Conservation (phyloP, 2,329 filamentous ascomycete species). For the Diaporthe australafricana region DNA sequence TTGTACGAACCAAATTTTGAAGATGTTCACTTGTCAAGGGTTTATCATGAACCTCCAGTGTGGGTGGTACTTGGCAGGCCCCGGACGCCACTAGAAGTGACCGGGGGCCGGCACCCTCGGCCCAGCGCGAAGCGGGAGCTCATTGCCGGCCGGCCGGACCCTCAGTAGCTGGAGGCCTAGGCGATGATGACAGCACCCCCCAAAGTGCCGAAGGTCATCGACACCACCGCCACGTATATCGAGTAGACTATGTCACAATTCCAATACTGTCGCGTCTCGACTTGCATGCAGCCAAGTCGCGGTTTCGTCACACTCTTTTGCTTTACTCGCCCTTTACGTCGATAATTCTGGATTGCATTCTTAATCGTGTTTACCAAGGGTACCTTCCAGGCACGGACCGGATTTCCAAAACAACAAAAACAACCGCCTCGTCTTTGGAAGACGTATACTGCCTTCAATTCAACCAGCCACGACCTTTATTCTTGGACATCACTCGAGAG, state of each 20-base stretch:
- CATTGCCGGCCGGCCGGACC: slow-evolving; percentile 7
- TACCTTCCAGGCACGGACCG: slow-evolving; percentile 1
- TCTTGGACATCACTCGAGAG: slow-evolving; percentile 16
- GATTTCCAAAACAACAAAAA: slow-evolving; percentile 21
- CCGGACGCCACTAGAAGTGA: background rate
- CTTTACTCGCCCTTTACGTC: slow-evolving; percentile 6
- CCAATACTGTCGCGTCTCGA: slow-evolving; percentile 15
- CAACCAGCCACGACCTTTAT: background rate
- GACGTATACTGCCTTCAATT: slow-evolving; percentile 27
- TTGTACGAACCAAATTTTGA: background rate
- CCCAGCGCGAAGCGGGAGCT: background rate
- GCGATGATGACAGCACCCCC: slow-evolving; percentile 21
- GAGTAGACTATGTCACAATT: background rate
- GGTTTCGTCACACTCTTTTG: slow-evolving; percentile 26
- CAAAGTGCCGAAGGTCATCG: background rate
- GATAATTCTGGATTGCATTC: slow-evolving; percentile 14
- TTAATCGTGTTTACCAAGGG: background rate
- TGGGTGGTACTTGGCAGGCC: background rate
- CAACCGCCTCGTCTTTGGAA: slow-evolving; percentile 13
- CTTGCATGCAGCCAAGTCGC: slow-evolving; percentile 9
- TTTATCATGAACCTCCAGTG: background rate
- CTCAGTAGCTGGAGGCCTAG: slow-evolving; percentile 1
- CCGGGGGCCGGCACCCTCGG: background rate
- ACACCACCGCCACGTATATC: slow-evolving; percentile 13
- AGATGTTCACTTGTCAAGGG: background rate